These are phyloP conservation scores for Pseudogymnoascus sp. DNA, from an alignment of 2,329 filamentous ascomycete genomes.

Conservation along the genomic window DNA sequence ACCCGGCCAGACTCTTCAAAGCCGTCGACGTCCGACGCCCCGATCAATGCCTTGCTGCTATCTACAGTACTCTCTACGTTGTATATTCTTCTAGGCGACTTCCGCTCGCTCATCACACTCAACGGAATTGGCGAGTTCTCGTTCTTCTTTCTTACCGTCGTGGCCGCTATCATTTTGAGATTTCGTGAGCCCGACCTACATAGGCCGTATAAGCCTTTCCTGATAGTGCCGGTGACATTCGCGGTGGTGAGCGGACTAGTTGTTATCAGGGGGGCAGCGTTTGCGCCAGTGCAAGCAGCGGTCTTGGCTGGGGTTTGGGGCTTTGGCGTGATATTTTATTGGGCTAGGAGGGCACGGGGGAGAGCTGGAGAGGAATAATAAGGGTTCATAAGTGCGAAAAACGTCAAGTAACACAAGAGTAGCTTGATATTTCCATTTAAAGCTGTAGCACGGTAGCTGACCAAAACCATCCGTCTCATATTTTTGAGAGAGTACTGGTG, in stretches of 20 bases:
- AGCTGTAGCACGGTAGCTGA: not conserved
- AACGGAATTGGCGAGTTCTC: conserved; percentile 52
- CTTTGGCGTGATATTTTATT: conserved; percentile 39
- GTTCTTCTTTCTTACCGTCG: conserved; percentile 55
- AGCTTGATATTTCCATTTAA: not conserved
- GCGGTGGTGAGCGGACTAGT: conserved; percentile 51
- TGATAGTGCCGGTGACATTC: conserved; percentile 44
- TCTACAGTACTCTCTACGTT: conserved; percentile 41
- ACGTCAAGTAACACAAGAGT: not conserved
- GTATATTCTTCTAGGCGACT: conserved; percentile 53
- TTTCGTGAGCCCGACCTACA: conserved; percentile 45
- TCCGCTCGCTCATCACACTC: conserved; percentile 51
- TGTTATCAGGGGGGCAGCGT: conserved; percentile 48
- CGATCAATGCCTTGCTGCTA: conserved; percentile 45
- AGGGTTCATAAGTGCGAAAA: not conserved
- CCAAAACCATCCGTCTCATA: not conserved
- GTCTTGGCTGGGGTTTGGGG: conserved; percentile 44
- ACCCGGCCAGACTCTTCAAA: conserved; percentile 9
- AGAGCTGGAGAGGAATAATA: not conserved
- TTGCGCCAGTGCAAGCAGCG: conserved; percentile 45
- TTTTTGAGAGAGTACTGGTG: not conserved
- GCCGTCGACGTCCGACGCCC: conserved; percentile 36
- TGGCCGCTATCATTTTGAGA: conserved; percentile 49
- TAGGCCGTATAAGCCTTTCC: conserved; percentile 46
- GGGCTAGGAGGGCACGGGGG: not conserved